Conservation (phyloP, 768 basidiomycete genomes). For the Calocybe indica region DNA sequence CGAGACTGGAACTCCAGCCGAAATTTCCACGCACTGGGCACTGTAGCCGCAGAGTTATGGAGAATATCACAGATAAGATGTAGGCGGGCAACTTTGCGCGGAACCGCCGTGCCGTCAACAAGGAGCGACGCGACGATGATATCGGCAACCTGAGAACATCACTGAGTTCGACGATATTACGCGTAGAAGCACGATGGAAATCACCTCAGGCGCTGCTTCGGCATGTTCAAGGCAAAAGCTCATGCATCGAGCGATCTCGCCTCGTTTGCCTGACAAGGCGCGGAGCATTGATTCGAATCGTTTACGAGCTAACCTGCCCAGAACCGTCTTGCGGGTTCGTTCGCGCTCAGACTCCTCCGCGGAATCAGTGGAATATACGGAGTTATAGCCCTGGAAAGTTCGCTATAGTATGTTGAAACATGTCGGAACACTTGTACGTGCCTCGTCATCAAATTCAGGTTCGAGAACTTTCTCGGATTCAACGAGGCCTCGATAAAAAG, state of each 20-base stretch:
- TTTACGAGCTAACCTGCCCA: conserved; percentile 75
- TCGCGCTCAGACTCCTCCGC: conserved; percentile 93
- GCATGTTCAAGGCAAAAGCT: conserved; percentile 96
- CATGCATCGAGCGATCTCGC: conserved; percentile 93
- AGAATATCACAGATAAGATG: conserved; percentile 97
- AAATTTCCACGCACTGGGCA: conserved; percentile 97
- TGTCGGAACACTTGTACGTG: conserved; percentile 15
- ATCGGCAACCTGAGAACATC: conserved; percentile 64
- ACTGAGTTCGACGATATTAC: neutral
- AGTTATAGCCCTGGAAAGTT: conserved; percentile 67
- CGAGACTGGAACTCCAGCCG: conserved; percentile 90
- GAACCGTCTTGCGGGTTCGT: conserved; percentile 62
- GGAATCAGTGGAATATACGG: conserved; percentile 87
- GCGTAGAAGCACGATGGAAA: conserved; percentile 7
- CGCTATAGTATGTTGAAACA: conserved; percentile 2
- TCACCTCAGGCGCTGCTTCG: conserved; percentile 89
- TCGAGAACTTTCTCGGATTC: conserved; percentile 48
- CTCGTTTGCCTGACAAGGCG: conserved; percentile 76
- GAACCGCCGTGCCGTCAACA: conserved; percentile 92
- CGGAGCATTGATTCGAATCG: conserved; percentile 91
- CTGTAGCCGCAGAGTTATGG: conserved; percentile 90
- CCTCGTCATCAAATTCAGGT: conserved; percentile 81
- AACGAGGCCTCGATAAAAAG: conserved; percentile 64
- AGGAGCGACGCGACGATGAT: conserved; percentile 85
- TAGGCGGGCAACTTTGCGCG: conserved; percentile 91